Conservation (phyloP, 2,329 filamentous ascomycete genomes). For the Penicillium sp. region DNA sequence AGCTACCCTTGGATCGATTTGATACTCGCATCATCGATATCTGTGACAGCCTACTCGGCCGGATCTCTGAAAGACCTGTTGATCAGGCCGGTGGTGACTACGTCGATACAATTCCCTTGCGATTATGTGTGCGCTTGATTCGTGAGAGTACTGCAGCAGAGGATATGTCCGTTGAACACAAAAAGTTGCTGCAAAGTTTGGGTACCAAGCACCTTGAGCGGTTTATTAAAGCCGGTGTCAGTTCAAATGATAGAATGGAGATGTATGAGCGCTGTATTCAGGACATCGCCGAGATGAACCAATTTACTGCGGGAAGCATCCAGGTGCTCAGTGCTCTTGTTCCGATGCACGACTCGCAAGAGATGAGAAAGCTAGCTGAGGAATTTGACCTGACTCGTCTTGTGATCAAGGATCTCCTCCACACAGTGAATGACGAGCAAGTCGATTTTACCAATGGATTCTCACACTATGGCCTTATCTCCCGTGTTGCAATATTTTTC, state of each 20-base stretch:
- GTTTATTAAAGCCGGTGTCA: conserved; percentile 59
- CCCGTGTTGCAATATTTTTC: conserved; percentile 60
- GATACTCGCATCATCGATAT: conserved; percentile 62
- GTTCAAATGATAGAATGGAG: conserved; percentile 56
- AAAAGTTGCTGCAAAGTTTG: conserved; percentile 63
- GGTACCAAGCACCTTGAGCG: conserved; percentile 61
- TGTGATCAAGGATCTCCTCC: conserved; percentile 64
- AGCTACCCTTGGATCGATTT: conserved; percentile 63
- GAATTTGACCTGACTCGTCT: conserved; percentile 63
- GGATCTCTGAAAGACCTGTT: conserved; percentile 41
- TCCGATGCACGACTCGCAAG: conserved; percentile 44
- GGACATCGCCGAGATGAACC: conserved; percentile 64
- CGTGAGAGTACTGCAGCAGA: conserved; percentile 66
- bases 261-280: conserved; percentile 67
- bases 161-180: conserved; percentile 55
- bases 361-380: conserved; percentile 58
- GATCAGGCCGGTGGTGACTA: conserved; percentile 20
- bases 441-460: conserved; percentile 41
- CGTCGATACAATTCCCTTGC: conserved; percentile 49
- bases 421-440: conserved; percentile 49
- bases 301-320: conserved; percentile 70
- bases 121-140: conserved; percentile 65
- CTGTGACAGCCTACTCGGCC: conserved; percentile 57
- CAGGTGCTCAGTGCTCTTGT: conserved; percentile 58
- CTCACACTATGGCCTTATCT: conserved; percentile 47